Evolutionary conservation across 441 rosid genomes (phyloP).

Genomic region (Corymbia citriodora): DNA sequence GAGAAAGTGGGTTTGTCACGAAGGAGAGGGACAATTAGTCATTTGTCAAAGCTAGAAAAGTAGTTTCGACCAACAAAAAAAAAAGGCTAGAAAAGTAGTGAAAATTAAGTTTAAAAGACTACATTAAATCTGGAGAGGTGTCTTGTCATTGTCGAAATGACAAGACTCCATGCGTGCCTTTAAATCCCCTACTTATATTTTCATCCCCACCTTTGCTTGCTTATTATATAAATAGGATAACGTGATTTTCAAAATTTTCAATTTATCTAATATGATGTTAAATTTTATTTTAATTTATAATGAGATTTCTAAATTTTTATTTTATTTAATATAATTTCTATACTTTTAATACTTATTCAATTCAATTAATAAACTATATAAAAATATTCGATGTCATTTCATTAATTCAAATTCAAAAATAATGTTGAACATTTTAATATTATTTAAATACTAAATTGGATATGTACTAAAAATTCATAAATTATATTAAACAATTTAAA

Average conservation of each 20-base stretch:
- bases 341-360: too few species aligned
- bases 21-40: background rate
- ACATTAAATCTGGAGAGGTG: background rate
- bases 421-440: too few species aligned
- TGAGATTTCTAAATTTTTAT: accelerated
- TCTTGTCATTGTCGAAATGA: background rate
- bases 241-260: accelerated
- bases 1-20: background rate
- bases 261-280: too few species aligned
- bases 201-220: background rate
- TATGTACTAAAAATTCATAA: accelerated
- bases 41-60: background rate
- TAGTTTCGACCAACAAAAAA: too few species aligned
- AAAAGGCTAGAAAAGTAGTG: background rate
- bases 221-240: too few species aligned
- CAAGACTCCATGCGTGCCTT: background rate
- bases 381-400: accelerated
- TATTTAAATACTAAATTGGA: too few species aligned
- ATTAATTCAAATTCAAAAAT: too few species aligned
- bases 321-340: accelerated
- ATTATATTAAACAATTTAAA: too few species aligned
- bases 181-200: background rate
- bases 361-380: accelerated
- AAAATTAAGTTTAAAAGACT: background rate
- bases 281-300: accelerated